These are phyloP conservation scores for Diaporthe humulicola DNA, from an alignment of 2,329 filamentous ascomycete genomes.

Conservation along the genomic window DNA sequence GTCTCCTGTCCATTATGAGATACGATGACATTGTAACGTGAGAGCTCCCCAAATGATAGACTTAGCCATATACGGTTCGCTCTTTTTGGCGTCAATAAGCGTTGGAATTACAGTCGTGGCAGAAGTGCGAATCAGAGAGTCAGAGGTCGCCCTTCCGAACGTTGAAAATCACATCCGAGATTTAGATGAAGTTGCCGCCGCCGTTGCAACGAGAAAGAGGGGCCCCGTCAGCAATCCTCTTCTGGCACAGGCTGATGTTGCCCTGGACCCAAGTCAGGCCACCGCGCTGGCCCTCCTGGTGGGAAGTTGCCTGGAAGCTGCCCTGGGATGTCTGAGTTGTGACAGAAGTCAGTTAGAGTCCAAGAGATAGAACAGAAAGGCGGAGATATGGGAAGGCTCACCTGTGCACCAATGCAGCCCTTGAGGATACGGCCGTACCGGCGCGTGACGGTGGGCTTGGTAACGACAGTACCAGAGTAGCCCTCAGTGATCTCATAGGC, in stretches of 20 bases:
- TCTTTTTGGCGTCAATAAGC: neutral
- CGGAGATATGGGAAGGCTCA: neutral
- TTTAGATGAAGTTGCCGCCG: slow-evolving; percentile 9
- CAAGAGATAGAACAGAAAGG: too few species aligned
- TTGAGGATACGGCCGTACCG: slow-evolving; percentile 15
- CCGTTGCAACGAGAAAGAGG: slow-evolving; percentile 14
- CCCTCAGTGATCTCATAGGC: neutral
- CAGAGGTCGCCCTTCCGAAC: too few species aligned
- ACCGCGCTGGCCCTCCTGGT: slow-evolving; percentile 15
- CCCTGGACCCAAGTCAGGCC: slow-evolving; percentile 13
- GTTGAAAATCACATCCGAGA: neutral
- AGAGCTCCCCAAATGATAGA: too few species aligned
- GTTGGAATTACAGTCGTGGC: too few species aligned
- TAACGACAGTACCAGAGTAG: neutral
- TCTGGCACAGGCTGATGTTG: slow-evolving; percentile 18
- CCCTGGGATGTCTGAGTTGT: neutral
- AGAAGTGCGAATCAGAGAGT: neutral
- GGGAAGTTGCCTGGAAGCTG: neutral
- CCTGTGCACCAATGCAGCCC: slow-evolving; percentile 13
- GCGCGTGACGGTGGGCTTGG: slow-evolving; percentile 11
- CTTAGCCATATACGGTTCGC: neutral
- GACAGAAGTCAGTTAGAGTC: neutral
- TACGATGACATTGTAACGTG: neutral
- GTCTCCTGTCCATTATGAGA: too few species aligned
- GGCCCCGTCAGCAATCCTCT: slow-evolving; percentile 7